Evolutionary conservation across 306 rosid species (phyloP).

Genomic region (Glycine tomentella): DNA sequence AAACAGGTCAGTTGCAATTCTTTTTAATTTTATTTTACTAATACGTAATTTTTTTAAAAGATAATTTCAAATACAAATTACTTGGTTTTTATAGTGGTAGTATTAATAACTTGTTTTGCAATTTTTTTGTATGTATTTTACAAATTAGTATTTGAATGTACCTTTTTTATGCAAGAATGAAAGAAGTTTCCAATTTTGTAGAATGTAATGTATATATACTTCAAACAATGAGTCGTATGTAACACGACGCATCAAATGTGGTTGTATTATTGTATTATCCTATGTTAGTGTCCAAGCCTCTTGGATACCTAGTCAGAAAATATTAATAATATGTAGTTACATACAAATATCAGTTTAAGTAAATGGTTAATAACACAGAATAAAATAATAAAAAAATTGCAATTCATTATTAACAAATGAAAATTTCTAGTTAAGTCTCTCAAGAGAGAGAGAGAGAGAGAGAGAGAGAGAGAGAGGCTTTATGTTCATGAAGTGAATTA

Average conservation of each 20-base stretch:
- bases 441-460: no score
- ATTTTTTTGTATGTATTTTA: neutral
- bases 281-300: neutral
- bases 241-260: no score
- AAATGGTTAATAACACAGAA: neutral
- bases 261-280: neutral
- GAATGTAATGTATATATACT: neutral
- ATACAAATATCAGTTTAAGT: neutral
- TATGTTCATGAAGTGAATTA: neutral
- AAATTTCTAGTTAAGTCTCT: neutral
- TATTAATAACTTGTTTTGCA: neutral
- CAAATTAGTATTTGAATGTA: neutral
- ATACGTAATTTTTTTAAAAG: neutral
- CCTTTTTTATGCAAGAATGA: neutral
- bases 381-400: neutral
- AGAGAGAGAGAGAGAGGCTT: no score
- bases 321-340: neutral
- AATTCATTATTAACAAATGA: neutral
- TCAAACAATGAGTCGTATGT: neutral
- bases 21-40: neutral
- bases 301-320: neutral
- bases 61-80: neutral
- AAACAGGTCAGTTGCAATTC: neutral
- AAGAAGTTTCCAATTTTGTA: neutral
- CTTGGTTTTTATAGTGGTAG: neutral